Conservation (phyloP, 208 protist species). For the Angomonas deanei region DNA sequence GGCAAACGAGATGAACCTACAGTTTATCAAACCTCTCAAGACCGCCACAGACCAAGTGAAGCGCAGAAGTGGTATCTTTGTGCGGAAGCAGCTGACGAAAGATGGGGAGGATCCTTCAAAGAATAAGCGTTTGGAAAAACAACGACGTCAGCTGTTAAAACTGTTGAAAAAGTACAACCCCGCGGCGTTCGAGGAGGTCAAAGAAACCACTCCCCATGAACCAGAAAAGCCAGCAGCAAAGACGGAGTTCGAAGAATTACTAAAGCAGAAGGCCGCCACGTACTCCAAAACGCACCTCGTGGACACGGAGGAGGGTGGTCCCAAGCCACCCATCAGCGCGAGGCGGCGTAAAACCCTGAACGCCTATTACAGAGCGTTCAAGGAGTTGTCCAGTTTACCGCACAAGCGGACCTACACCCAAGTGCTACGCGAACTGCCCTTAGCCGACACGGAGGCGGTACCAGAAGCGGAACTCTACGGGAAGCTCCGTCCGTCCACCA, state of each 20-base stretch:
- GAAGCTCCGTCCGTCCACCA: constrained; percentile 27
- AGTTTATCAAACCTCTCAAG: constrained; percentile 21
- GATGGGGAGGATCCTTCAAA: constrained; percentile 15
- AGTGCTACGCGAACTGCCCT: constrained; percentile 25
- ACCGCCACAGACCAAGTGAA: constrained; percentile 12
- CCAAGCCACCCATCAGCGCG: constrained; percentile 1
- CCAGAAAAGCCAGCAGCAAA: constrained; percentile 3
- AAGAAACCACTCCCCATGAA: constrained; percentile 26
- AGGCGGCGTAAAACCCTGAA: constrained; percentile 51
- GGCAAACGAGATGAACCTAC: constrained; percentile 23
- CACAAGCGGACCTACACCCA: constrained; percentile 54
- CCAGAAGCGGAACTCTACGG: constrained; percentile 64
- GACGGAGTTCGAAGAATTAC: constrained; percentile 2
- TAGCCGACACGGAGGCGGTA: constrained; percentile 63
- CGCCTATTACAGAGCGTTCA: constrained; percentile 27
- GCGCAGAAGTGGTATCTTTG: constrained; percentile 25
- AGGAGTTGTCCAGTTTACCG: constrained; percentile 26
- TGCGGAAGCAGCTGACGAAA: constrained; percentile 30
- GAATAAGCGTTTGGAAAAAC: not conserved
- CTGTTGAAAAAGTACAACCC: not conserved
- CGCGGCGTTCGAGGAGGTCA: not conserved
- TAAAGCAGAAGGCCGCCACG: not conserved
- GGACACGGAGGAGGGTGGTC: not conserved
- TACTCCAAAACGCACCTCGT: constrained; percentile 8
- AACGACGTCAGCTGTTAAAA: not conserved